phyloP scores from a whole-genome alignment of 176 grass and related monocot species.

The Tillandsia fasciculata region DNA sequence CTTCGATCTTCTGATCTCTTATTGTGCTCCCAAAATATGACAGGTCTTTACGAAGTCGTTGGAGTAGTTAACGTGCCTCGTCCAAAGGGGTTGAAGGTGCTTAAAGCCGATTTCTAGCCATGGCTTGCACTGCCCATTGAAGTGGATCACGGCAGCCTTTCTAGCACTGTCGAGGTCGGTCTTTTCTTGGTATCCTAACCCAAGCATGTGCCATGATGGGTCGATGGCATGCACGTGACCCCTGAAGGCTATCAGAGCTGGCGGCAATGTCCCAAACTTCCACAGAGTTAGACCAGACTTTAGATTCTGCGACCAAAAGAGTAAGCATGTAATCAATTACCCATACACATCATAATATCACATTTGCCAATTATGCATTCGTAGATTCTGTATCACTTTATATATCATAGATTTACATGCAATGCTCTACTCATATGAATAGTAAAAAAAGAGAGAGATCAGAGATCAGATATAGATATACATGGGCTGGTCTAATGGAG shows the following conservation, averaged over 20 bases:
- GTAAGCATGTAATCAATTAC: not conserved
- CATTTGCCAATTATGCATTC: not conserved
- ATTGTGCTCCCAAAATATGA: slow-evolving; percentile 65
- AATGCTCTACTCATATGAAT: too few species aligned
- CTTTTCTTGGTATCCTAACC: slow-evolving; percentile 89
- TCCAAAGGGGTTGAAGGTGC: slow-evolving; percentile 78
- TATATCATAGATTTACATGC: too few species aligned
- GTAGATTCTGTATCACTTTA: too few species aligned
- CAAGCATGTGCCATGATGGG: slow-evolving; percentile 80
- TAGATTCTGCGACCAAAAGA: slow-evolving; percentile 62
- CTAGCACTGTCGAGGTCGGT: slow-evolving; percentile 43
- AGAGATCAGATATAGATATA: too few species aligned
- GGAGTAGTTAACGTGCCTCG: slow-evolving; percentile 70
- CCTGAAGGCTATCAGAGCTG: slow-evolving; percentile 76
- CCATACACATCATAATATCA: not conserved
- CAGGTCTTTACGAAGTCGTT: slow-evolving; percentile 76
- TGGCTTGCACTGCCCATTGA: slow-evolving; percentile 88
- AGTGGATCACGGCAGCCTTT: slow-evolving; percentile 70
- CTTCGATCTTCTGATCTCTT: slow-evolving; percentile 8
- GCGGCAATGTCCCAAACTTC: slow-evolving; percentile 92
- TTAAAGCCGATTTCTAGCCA: slow-evolving; percentile 88
- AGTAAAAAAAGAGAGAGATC: too few species aligned
- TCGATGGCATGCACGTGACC: slow-evolving; percentile 69
- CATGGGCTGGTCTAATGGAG: too few species aligned
- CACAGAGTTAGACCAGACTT: slow-evolving; percentile 75